These are phyloP conservation scores for Anthostomella pinea DNA, from an alignment of 2,329 filamentous ascomycete species.

Conservation along the genomic window DNA sequence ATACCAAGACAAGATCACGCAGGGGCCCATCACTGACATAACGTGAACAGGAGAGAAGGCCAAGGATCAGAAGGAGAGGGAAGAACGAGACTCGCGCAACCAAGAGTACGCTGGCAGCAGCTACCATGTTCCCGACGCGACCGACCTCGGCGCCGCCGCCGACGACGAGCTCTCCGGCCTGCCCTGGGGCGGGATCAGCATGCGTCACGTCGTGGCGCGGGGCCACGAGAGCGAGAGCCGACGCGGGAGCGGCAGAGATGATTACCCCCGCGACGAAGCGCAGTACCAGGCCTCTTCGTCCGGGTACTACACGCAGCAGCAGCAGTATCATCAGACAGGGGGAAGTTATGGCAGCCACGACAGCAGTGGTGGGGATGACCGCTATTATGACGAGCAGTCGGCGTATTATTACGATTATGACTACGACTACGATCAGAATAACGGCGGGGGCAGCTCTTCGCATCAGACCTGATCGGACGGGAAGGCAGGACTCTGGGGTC, in stretches of 20 bases:
- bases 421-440: slow-evolving; percentile 11
- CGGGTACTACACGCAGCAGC: slow-evolving; percentile 29
- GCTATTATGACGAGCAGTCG: slow-evolving; percentile 20
- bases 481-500: no score
- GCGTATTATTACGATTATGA: no score
- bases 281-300: slow-evolving; percentile 23
- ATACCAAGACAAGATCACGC: background rate
- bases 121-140: slow-evolving; percentile 59
- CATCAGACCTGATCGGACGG: no score
- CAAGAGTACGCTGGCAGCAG: slow-evolving; percentile 60
- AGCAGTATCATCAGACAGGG: slow-evolving; percentile 5
- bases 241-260: slow-evolving; percentile 27
- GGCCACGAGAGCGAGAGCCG: slow-evolving; percentile 49
- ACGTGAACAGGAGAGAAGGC: slow-evolving; percentile 62
- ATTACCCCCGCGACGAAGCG: slow-evolving; percentile 15
- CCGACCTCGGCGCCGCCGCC: slow-evolving; percentile 49
- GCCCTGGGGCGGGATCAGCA: slow-evolving; percentile 68
- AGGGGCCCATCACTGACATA: slow-evolving; percentile 8
- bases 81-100: slow-evolving; percentile 62
- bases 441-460: slow-evolving; percentile 16
- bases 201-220: slow-evolving; percentile 51
- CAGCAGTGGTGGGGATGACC: slow-evolving; percentile 24
- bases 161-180: slow-evolving; percentile 59
- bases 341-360: slow-evolving; percentile 16
- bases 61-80: slow-evolving; percentile 64